Evolutionary conservation across 2,329 filamentous ascomycete species (phyloP).

Genomic region (Periconia sp.): DNA sequence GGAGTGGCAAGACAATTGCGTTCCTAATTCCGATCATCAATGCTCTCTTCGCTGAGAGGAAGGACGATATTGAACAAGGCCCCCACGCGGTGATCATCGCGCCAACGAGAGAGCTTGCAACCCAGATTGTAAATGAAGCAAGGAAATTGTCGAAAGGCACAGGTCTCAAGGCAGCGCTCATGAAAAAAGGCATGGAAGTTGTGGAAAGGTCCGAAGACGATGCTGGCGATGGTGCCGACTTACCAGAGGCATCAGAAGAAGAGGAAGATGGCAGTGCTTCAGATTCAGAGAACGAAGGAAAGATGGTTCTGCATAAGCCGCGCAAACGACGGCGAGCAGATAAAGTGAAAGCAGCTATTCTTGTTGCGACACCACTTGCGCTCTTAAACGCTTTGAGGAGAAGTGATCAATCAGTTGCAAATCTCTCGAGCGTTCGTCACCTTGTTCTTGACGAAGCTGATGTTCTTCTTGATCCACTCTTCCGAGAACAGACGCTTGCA

Average conservation of each 20-base stretch:
- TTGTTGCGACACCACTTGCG: constrained; percentile 80
- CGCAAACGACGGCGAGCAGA: constrained; percentile 48
- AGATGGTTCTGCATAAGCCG: constrained; percentile 43
- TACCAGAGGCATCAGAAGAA: constrained; percentile 16
- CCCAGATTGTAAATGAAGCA: constrained; percentile 69
- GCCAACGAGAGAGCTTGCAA: constrained; percentile 58
- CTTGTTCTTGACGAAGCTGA: constrained; percentile 94
- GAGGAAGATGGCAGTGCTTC: constrained; percentile 31
- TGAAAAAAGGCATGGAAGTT: constrained; percentile 84
- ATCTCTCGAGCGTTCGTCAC: constrained; percentile 71
- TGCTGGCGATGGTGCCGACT: constrained; percentile 39
- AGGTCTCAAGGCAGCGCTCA: constrained; percentile 77
- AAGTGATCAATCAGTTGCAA: constrained; percentile 51
- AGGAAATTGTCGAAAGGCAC: constrained; percentile 80
- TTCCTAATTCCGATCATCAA: constrained; percentile 90
- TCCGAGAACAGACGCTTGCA: constrained; percentile 83
- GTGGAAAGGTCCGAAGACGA: constrained; percentile 50
- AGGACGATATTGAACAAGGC: constrained; percentile 21
- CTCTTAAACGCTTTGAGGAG: constrained; percentile 74
- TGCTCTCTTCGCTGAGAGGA: constrained; percentile 58
- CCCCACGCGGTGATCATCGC: constrained; percentile 54
- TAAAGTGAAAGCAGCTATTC: constrained; percentile 74
- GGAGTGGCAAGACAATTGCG: constrained; percentile 93
- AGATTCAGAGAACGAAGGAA: constrained; percentile 13
- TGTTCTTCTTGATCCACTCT: constrained; percentile 88